Evolutionary conservation across 1,139 yeast genomes (phyloP).

Genomic region (Entelexis sorbosivorans): DNA sequence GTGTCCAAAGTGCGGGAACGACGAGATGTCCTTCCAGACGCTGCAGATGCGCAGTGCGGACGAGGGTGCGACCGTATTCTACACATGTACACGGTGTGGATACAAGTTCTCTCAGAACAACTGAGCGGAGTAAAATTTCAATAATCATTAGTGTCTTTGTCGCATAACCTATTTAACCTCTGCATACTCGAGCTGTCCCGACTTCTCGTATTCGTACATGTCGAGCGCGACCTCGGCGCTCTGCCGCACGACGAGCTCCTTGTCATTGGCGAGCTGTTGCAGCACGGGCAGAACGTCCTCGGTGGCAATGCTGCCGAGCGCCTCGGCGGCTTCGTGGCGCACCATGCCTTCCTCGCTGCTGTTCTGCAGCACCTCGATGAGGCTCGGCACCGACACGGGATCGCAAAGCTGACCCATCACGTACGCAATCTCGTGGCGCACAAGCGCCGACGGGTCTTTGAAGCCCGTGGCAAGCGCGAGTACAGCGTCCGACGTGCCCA

Average conservation of each 20-base stretch:
- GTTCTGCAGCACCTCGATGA: constrained; percentile 69
- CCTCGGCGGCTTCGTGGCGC: constrained; percentile 99
- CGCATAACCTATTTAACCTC: constrained; percentile 24
- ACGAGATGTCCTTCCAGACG: constrained; percentile 96
- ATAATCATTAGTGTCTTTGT: neutral
- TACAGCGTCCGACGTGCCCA: constrained; percentile 88
- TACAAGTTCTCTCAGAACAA: constrained; percentile 57
- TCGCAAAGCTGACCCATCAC: constrained; percentile 95
- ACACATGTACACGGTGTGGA: constrained; percentile 88
- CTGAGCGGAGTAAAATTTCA: constrained; percentile 1
- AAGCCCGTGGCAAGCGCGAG: constrained; percentile 86
- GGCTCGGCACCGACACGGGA: constrained; percentile 83
- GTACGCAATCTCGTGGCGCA: constrained; percentile 96
- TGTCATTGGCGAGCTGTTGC: constrained; percentile 64
- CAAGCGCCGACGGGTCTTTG: constrained; percentile 79
- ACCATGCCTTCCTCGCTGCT: constrained; percentile 91
- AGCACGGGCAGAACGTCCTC: constrained; percentile 88
- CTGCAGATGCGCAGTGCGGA: constrained; percentile 94
- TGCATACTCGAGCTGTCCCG: constrained; percentile 74
- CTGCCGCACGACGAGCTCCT: constrained; percentile 84
- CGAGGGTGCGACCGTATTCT: constrained; percentile 73
- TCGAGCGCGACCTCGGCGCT: constrained; percentile 94
- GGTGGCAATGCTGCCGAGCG: constrained; percentile 94
- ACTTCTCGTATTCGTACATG: constrained; percentile 93
- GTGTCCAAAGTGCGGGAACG: constrained; percentile 96